A percentile compares a stretch with the other conserved stretches of the same genome.
phyloP scores from a whole-genome alignment of 225 moss, liverwort and hornwort species.

The Climacium dendroides region DNA sequence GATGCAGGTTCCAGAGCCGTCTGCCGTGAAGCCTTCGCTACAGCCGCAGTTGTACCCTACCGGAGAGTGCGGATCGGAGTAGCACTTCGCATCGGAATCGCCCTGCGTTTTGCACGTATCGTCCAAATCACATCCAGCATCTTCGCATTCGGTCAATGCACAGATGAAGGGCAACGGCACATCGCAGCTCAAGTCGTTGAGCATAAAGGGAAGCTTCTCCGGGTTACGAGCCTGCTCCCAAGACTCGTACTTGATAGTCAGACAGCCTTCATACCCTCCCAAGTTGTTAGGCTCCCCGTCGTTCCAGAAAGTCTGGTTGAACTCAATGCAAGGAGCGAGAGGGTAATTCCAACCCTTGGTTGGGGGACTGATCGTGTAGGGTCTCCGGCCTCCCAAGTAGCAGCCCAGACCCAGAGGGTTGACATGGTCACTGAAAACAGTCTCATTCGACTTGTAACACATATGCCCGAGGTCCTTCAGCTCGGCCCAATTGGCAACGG shows the following conservation, averaged over 20 bases:
- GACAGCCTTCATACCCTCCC: slow-evolving; percentile 38
- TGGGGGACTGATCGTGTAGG: neutral
- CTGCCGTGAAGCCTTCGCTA: slow-evolving; percentile 1
- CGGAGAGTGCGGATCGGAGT: neutral
- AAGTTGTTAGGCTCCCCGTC: slow-evolving; percentile 32
- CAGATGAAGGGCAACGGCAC: slow-evolving; percentile 31
- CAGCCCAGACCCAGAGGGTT: slow-evolving; percentile 28
- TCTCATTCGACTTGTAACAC: slow-evolving; percentile 10
- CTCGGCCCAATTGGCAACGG: slow-evolving; percentile 16
- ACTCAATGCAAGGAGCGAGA: slow-evolving; percentile 16
- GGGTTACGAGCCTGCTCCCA: neutral
- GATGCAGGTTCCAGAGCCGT: slow-evolving; percentile 40
- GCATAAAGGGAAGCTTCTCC: slow-evolving; percentile 13
- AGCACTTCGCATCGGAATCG: neutral
- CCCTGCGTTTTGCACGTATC: slow-evolving; percentile 26
- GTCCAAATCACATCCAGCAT: slow-evolving; percentile 18
- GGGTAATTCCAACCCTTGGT: slow-evolving; percentile 30
- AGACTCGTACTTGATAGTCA: slow-evolving; percentile 30
- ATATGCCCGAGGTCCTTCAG: slow-evolving; percentile 9
- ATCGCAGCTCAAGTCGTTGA: slow-evolving; percentile 38
- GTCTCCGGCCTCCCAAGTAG: slow-evolving; percentile 33
- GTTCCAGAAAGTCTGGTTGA: slow-evolving; percentile 44
- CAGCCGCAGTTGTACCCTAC: slow-evolving; percentile 36
- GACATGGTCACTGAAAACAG: neutral
- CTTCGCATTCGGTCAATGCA: slow-evolving; percentile 20